A percentile compares a stretch with the other conserved stretches of the same genome.
These are phyloP conservation scores for Sicyos edulis DNA, from an alignment of 306 rosid species.

Conservation along the genomic window DNA sequence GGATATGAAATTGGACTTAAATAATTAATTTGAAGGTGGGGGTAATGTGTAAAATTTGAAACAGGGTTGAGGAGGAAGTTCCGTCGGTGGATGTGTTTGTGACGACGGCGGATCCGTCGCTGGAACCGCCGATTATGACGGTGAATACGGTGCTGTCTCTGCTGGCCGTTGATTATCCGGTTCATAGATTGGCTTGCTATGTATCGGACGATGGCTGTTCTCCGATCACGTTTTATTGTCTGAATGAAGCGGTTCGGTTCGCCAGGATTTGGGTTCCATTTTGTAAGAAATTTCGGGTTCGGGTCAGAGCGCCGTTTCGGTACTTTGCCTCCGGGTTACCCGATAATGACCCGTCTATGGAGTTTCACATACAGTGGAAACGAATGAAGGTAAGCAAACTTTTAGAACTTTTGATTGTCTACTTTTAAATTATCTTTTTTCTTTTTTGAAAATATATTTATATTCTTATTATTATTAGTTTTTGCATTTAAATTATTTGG, in stretches of 20 bases:
- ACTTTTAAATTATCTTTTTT: too few species aligned
- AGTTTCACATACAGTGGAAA: slow-evolving; percentile 37
- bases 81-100: slow-evolving; percentile 67
- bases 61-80: slow-evolving; percentile 43
- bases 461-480: too few species aligned
- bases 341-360: not conserved
- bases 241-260: slow-evolving; percentile 47
- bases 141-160: slow-evolving; percentile 61
- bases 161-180: slow-evolving; percentile 65
- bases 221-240: slow-evolving; percentile 37
- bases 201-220: slow-evolving; percentile 80
- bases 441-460: too few species aligned
- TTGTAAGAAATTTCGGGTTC: slow-evolving; percentile 45
- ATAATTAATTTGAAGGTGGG: too few species aligned
- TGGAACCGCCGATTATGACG: slow-evolving; percentile 63
- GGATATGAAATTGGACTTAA: too few species aligned
- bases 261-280: slow-evolving; percentile 67
- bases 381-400: not conserved
- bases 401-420: too few species aligned
- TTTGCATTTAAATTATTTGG: too few species aligned
- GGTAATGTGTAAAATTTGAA: not conserved
- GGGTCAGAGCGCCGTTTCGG: slow-evolving; percentile 56
- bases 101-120: slow-evolving; percentile 55
- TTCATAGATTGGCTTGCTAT: slow-evolving; percentile 61
- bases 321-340: slow-evolving; percentile 29